phyloP scores from a whole-genome alignment of 192 early-diverging fungal species.

The Kickxella alabastrina region DNA sequence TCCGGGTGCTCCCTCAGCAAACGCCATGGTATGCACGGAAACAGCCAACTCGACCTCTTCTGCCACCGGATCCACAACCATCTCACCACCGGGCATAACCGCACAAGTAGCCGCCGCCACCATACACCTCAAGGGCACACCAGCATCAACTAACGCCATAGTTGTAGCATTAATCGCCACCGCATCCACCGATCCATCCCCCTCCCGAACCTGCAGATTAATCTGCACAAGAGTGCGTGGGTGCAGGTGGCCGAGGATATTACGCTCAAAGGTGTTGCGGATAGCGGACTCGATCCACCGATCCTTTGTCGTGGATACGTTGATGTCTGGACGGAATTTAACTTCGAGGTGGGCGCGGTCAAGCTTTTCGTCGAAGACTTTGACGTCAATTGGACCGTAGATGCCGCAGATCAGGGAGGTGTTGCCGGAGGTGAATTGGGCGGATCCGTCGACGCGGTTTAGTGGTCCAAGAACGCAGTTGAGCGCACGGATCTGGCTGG shows the following conservation, averaged over 20 bases:
- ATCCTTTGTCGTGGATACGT: conserved; percentile 65
- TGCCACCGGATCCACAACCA: conserved; percentile 76
- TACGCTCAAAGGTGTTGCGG: conserved; percentile 67
- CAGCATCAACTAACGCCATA: conserved; percentile 87
- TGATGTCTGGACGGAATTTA: conserved; percentile 64
- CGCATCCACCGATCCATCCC: conserved; percentile 79
- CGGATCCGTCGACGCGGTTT: conserved; percentile 79
- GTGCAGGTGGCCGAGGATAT: conserved; percentile 74
- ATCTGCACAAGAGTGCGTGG: conserved; percentile 86
- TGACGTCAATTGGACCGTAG: conserved; percentile 84
- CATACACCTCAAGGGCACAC: conserved; percentile 72
- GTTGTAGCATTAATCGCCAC: conserved; percentile 79
- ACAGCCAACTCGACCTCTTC: conserved; percentile 65
- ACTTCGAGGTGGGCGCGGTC: conserved; percentile 86
- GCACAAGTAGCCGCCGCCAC: conserved; percentile 69
- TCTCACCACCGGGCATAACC: conserved; percentile 53
- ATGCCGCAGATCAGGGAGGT: conserved; percentile 75
- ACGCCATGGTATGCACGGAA: conserved; percentile 85
- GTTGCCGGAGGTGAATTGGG: conserved; percentile 73
- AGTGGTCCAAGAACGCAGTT: conserved; percentile 64
- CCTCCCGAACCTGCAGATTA: conserved; percentile 76
- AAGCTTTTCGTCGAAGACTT: conserved; percentile 80
- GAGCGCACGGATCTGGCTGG: conserved; percentile 68
- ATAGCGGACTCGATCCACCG: conserved; percentile 68
- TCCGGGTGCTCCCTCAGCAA: conserved; percentile 52